phyloP scores from a whole-genome alignment of 768 basidiomycete genomes.

The Collybia mongolica region DNA sequence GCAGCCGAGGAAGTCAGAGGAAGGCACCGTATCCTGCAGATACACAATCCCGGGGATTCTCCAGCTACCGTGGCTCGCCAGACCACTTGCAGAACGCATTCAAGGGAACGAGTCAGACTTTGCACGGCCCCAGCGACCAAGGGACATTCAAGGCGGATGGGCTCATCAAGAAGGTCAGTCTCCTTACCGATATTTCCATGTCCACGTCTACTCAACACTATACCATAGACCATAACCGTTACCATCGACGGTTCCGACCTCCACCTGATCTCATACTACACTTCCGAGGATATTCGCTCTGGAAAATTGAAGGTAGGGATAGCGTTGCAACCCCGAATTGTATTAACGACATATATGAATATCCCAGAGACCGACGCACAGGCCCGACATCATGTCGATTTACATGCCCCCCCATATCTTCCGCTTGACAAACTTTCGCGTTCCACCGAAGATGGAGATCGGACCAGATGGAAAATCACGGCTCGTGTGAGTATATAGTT shows the following conservation, averaged over 20 bases:
- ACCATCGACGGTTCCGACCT: constrained; percentile 77
- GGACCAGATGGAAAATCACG: constrained; percentile 67
- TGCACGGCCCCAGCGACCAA: constrained; percentile 38
- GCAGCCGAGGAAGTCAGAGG: constrained; percentile 51
- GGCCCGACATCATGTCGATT: constrained; percentile 70
- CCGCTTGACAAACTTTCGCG: constrained; percentile 77
- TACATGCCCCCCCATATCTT: constrained; percentile 78
- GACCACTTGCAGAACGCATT: constrained; percentile 33
- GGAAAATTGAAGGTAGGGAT: constrained; percentile 56
- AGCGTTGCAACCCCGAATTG: not conserved
- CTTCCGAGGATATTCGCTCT: constrained; percentile 70
- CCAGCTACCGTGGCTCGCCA: constrained; percentile 37
- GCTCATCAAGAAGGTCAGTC: constrained; percentile 67
- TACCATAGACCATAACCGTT: constrained; percentile 76
- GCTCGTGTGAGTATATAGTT: constrained; percentile 51
- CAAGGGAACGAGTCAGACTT: constrained; percentile 29
- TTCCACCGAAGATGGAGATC: constrained; percentile 77
- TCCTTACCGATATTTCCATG: not conserved
- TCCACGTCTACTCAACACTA: too few species aligned
- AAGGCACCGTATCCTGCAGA: constrained; percentile 48
- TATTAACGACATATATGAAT: constrained; percentile 8
- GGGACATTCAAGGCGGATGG: constrained; percentile 70
- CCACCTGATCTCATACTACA: constrained; percentile 84
- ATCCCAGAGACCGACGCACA: constrained; percentile 57
- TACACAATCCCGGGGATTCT: constrained; percentile 37